Evolutionary conservation across 768 basidiomycete genomes (phyloP).

Genomic region (Agrocybe pediades): DNA sequence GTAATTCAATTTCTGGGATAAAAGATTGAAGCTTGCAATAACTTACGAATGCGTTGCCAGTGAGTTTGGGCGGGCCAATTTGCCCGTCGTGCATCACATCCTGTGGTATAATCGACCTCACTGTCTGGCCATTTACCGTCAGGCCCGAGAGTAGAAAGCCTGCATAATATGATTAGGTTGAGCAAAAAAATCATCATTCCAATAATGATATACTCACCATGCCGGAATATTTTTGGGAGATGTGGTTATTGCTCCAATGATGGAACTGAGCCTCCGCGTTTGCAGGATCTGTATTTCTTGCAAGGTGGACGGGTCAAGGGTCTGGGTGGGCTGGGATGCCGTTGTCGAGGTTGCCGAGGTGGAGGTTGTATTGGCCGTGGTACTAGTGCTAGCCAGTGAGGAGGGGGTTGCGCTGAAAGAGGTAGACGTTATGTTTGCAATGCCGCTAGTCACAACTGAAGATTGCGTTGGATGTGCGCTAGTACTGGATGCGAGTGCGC

Average conservation of each 20-base stretch:
- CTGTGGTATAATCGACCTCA: slow-evolving; percentile 62
- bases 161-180: slow-evolving; percentile 16
- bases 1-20: not conserved
- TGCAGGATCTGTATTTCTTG: slow-evolving; percentile 22
- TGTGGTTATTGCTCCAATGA: slow-evolving; percentile 35
- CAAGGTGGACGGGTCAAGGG: slow-evolving; percentile 18
- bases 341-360: slow-evolving; percentile 10
- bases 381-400: not conserved
- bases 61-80: slow-evolving; percentile 72
- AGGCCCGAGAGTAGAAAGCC: slow-evolving; percentile 48
- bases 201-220: slow-evolving; percentile 32
- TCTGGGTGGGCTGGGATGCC: slow-evolving; percentile 1
- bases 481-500: not conserved
- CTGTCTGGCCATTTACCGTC: slow-evolving; percentile 56
- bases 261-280: slow-evolving; percentile 39
- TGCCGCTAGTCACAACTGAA: not conserved
- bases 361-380: not conserved
- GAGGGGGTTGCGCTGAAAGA: not conserved
- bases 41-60: slow-evolving; percentile 54
- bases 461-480: not conserved
- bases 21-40: not conserved
- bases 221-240: slow-evolving; percentile 33
- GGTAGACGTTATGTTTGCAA: not conserved
- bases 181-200: not conserved
- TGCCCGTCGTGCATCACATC: slow-evolving; percentile 61